Evolutionary conservation across 2,329 filamentous ascomycete genomes (phyloP), one percentile per base, ranked within the genome.

Genomic region (Emmonsiellopsis sp.): DNA sequence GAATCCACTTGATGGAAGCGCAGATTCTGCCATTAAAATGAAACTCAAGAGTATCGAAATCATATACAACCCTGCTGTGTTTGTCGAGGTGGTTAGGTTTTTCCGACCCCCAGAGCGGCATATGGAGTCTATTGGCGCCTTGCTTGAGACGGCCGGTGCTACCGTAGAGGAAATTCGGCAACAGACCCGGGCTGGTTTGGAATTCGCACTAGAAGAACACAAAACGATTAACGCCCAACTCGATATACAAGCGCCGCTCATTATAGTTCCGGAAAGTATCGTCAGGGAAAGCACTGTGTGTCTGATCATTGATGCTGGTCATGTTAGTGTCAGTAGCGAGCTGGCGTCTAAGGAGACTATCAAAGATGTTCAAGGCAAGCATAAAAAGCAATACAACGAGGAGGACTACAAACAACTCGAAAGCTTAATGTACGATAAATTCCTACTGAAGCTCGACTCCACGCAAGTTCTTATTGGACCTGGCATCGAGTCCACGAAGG

Each of bases 181-280:
- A 67, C 94, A 98, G 72, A 98, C 94, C 4, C 82, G 94, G 67
- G 92, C 93, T 49, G 92, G 93, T 30, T 80, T 99, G 35, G 91
- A 98, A 69, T 98, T 96, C 70, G 94, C 93, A 0, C 76, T 99
- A 2, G 87, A 96, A 64, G 94, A 98, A 67, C 93, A 98, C 77
- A 97, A 95, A 76, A 97, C 93, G 1, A 86, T 98, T 67, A 95
- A 98, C 63, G 92, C 92, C 11, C 89, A 97, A 62, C 78, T 99
- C 43, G 93, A 98, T 68, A 81, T 98, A 10, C 91, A 96, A 66
- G 93, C 93, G 0, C 93, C 93, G 37, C 81, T 99, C 1, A 94
- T 99, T 60, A 97, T 99, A 58, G 83, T 98, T 8, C 93, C 93
- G 0, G 90, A 97, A 65, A 95, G 87, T 63, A 93, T 98, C 54